Percentiles rank a stretch among this genome's conserved stretches.
Conservation (phyloP, 202 grass and related monocot genomes). For the Sporobolus alterniflorus region DNA sequence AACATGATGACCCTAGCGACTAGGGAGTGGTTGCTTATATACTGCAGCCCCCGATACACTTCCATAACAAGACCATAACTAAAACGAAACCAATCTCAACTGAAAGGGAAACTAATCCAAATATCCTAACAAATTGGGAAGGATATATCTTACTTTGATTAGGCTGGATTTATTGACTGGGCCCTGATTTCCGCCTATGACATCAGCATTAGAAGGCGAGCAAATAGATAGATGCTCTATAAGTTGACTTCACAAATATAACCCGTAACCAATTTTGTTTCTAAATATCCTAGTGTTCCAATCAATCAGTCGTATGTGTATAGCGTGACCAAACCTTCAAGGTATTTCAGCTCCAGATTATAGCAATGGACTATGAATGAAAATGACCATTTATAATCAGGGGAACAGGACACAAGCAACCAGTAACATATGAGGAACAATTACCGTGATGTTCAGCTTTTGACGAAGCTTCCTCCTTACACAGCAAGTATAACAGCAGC, state of each 20-base stretch:
- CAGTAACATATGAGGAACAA: background rate
- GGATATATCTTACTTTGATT: no score
- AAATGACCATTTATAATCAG: constrained; percentile 4
- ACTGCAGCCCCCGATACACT: no score
- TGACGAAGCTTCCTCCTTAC: constrained; percentile 83
- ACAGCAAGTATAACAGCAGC: constrained; percentile 94
- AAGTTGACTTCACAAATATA: constrained; percentile 13
- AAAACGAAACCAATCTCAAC: no score
- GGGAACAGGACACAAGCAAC: background rate
- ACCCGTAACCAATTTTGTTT: background rate
- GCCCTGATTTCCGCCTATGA: no score
- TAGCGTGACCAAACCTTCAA: background rate
- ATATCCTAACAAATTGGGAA: no score
- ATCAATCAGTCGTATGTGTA: background rate
- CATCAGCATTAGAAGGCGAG: background rate
- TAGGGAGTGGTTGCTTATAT: no score
- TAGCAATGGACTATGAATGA: background rate
- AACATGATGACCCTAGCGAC: no score
- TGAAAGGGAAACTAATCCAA: no score
- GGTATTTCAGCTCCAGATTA: background rate
- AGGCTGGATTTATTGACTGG: no score
- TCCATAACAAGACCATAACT: no score
- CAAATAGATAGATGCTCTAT: background rate
- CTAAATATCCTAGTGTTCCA: constrained; percentile 4
- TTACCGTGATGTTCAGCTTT: constrained; percentile 74